Evolutionary conservation across 2,329 filamentous ascomycete species (phyloP), one percentile per base, ranked within the genome.

Genomic region (Epichloe elymi): DNA sequence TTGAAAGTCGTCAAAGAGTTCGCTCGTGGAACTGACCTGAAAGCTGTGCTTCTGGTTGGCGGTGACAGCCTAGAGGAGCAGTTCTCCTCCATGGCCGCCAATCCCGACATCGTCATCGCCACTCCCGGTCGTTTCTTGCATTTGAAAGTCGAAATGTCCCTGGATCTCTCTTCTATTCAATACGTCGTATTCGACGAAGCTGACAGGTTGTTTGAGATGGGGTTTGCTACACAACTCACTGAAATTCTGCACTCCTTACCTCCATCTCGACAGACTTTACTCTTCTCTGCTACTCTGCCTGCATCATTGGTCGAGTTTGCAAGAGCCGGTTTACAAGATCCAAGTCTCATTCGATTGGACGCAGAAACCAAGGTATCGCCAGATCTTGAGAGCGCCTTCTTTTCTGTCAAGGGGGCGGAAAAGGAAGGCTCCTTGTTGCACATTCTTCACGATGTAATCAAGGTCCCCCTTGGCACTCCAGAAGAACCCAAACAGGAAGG

Each of bases 151-250:
- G 93, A 98, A 65, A 98, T 98, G 94, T 76, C 77, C 10, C 69
- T 98, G 49, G 88, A 96, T 61, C 71, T 98, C n/a, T 88, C 85
- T 0, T 95, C 88, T 4, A 84, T 98, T 54, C 79, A 82, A 59
- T 98, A 98, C 62, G 88, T 95, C 23, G 93, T 98, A 8, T 98
- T 98, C 57, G 93, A 98, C 64, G 93, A 98, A 67, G 93, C 93
- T 1, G 93, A 98, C 74, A 80, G 93, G 50, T 74, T 98, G 19
- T 98, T 98, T 67, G 93, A 98, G 65, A 96, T 98, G 91, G 94
- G 93, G 59, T 98, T 98, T 64, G 89, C 90, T 4, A 83, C 87
- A 3, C 93, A 98, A 63, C 73, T 98, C 58, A 85, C 86, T 1
- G 93, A 98, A 65, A 97, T 97, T 73, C 72, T 98, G 48, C 83